phyloP scores from a whole-genome alignment of 2,329 filamentous ascomycete species.

The Neodidymelliopsis sp. region DNA sequence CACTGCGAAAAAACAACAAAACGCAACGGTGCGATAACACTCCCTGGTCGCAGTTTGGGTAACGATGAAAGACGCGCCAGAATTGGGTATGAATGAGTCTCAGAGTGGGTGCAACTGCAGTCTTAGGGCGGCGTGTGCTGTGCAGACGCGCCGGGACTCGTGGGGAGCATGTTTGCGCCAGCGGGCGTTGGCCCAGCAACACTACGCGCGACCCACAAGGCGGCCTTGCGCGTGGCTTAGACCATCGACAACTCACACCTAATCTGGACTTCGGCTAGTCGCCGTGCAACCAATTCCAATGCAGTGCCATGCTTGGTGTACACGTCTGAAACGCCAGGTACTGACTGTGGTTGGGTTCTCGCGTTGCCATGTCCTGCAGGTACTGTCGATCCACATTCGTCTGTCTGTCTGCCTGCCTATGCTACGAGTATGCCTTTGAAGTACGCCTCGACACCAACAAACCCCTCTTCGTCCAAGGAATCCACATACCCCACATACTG shows the following conservation, averaged over 20 bases:
- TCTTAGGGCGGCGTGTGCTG: constrained; percentile 14
- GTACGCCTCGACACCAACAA: constrained; percentile 40
- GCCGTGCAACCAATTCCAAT: constrained; percentile 2
- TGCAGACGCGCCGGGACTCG: constrained; percentile 6
- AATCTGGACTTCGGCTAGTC: neutral
- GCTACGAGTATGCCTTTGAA: constrained; percentile 40
- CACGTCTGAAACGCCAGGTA: constrained; percentile 9
- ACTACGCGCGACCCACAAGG: neutral
- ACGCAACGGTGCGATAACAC: neutral
- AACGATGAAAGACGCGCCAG: constrained; percentile 18
- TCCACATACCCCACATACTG: constrained; percentile 66
- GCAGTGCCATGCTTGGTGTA: neutral
- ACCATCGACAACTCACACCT: constrained; percentile 9
- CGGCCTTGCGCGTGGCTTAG: constrained; percentile 13
- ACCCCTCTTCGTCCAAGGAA: constrained; percentile 43
- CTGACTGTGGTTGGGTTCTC: constrained; percentile 7
- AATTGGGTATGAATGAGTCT: constrained; percentile 28
- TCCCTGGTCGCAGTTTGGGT: constrained; percentile 7
- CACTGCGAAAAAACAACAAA: constrained; percentile 1
- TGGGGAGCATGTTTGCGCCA: neutral
- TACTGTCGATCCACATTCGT: neutral
- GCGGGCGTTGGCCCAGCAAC: constrained; percentile 2
- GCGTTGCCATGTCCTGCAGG: constrained; percentile 12
- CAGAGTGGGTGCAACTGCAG: constrained; percentile 21
- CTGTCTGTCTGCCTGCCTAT: neutral